phyloP scores from a whole-genome alignment of 176 grass and related monocot species.

The Olyra latifolia region DNA sequence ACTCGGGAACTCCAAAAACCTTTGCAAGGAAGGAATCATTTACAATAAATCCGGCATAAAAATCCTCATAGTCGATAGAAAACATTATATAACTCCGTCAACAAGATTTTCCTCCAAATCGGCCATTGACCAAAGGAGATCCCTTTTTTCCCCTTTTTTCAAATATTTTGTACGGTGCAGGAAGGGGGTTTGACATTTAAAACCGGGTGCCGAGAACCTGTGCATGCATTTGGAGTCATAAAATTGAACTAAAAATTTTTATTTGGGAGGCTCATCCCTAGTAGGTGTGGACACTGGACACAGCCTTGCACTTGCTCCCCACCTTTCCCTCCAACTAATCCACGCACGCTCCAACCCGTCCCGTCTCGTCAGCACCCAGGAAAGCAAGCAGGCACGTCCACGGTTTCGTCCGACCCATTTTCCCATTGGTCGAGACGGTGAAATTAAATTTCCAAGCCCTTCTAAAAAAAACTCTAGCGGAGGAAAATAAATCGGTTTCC shows the following conservation, averaged over 20 bases:
- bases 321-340: slow-evolving; percentile 20
- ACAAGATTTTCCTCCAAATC: not conserved
- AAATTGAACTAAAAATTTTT: not conserved
- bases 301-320: slow-evolving; percentile 32
- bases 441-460: not conserved
- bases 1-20: not conserved
- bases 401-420: slow-evolving; percentile 26
- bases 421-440: slow-evolving; percentile 5
- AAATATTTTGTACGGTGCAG: not conserved
- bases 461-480: not conserved
- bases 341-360: not conserved
- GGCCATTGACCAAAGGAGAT: not conserved
- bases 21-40: not conserved
- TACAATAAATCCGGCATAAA: not conserved
- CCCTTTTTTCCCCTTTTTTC: no score
- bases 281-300: slow-evolving; percentile 3
- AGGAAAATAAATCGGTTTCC: not conserved
- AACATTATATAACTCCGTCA: not conserved
- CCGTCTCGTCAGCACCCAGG: not conserved
- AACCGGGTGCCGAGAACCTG: not conserved
- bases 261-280: not conserved
- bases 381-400: not conserved
- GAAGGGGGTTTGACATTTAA: not conserved
- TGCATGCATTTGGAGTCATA: not conserved
- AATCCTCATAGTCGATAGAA: not conserved